Base-by-base conservation (phyloP, 176 grass and related monocot genomes). In the Eremochloa ophiuroides region DNA sequence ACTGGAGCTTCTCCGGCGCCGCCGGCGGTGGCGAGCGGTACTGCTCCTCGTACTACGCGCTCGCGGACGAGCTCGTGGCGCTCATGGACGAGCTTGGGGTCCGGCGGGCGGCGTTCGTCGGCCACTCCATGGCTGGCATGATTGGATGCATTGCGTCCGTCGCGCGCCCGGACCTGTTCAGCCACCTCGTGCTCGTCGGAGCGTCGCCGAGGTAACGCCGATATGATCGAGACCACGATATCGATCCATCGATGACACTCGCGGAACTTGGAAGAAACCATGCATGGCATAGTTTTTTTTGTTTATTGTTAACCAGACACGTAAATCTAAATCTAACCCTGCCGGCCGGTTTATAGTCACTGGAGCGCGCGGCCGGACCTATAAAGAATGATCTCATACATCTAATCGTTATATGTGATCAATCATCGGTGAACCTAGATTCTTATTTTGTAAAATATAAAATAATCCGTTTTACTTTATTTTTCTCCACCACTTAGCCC, bases 91-190 rank as follows among this genome's bases (percentile, higher is more conserved):
- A 77, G 34, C 83, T 88, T 31, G 67, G 25, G 3, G 20, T 94
- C 50, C 66, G 34, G 3, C 63, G 42, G 0, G 65, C 74, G 2
- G 69, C 86, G 66, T 97, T 77, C 69, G 74, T 92, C 0, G 94
- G 94, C 0, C 94, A 97, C 85, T 97, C 94, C 83, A 97, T 97
- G 94, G 76, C 92, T 62, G 89, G 80, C 85, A 92, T 94, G 92
- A 85, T 97, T 50, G 90, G 92, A 39, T 97, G 92, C 89, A 88
- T 94, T 65, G 92, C 94, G 13, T 94, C 94, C 2, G 64, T 91
- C 22, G 66, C 75, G 23, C 84, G 90, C 46, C 94, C 83, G 1
- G 83, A 94, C 29, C 88, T 97, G 44, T 97, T 97, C 77, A 30
- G 30, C 58, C 92, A 87, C 41, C 89, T 97, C 55, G 69, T 91